Evolutionary conservation across 2,329 filamentous ascomycete species (phyloP).

Genomic region (Chrysosporium keratinophilum): DNA sequence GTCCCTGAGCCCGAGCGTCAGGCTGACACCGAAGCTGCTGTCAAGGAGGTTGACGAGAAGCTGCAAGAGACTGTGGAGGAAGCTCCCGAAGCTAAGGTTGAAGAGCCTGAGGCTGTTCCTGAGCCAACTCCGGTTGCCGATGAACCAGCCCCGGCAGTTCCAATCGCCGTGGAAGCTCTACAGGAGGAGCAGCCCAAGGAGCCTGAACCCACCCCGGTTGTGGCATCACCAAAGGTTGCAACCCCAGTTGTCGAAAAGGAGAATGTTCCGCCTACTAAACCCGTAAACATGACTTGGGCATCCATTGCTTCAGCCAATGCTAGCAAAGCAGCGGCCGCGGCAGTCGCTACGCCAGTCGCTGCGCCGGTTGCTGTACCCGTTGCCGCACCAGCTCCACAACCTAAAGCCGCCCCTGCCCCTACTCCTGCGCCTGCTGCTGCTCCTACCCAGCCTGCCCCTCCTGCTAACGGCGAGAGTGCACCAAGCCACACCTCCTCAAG

Average conservation of each 20-base stretch:
- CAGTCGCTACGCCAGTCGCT: slow-evolving; percentile 27
- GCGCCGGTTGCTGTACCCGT: slow-evolving; percentile 21
- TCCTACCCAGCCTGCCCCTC: slow-evolving; percentile 28
- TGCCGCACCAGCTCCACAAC: slow-evolving; percentile 25
- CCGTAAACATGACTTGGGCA: slow-evolving; percentile 55
- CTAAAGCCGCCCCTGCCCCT: slow-evolving; percentile 26
- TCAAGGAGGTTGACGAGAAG: slow-evolving; percentile 59
- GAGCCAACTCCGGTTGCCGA: slow-evolving; percentile 8
- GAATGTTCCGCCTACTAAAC: slow-evolving; percentile 36
- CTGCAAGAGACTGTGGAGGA: slow-evolving; percentile 44
- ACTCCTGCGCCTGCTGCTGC: slow-evolving; percentile 29
- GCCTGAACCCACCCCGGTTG: slow-evolving; percentile 48
- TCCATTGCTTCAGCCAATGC: slow-evolving; percentile 45
- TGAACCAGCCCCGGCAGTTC: background rate
- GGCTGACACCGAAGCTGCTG: slow-evolving; percentile 36
- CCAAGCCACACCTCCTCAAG: slow-evolving; percentile 74
- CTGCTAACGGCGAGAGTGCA: slow-evolving; percentile 39
- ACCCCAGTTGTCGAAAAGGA: slow-evolving; percentile 45
- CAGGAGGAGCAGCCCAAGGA: slow-evolving; percentile 56
- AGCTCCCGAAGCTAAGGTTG: slow-evolving; percentile 29
- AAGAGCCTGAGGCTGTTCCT: slow-evolving; percentile 19
- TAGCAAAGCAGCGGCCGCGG: slow-evolving; percentile 28
- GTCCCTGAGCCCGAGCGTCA: slow-evolving; percentile 24
- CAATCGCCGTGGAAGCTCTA: slow-evolving; percentile 29
- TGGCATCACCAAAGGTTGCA: slow-evolving; percentile 38